phyloP scores from a whole-genome alignment of 352 stramenopile species.

The Vaucheria bursata region DNA sequence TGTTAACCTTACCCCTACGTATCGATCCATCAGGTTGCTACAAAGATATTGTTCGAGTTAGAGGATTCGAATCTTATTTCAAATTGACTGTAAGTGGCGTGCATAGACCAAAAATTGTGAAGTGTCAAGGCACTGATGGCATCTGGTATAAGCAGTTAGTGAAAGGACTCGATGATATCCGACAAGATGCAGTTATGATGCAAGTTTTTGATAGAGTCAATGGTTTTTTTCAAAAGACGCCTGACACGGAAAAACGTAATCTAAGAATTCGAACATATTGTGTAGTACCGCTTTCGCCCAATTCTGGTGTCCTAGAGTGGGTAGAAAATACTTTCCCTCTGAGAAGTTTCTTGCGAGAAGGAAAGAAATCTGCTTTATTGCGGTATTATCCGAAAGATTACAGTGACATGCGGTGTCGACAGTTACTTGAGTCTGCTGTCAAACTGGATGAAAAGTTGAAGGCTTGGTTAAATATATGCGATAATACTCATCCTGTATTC shows the following conservation, averaged over 20 bases:
- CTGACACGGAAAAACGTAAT: constrained; percentile 14
- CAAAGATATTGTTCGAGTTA: not conserved
- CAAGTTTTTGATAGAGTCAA: constrained; percentile 58
- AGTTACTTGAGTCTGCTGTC: constrained; percentile 61
- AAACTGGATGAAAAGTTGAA: constrained; percentile 58
- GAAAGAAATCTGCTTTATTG: constrained; percentile 66
- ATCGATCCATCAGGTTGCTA: not conserved
- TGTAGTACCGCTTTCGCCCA: constrained; percentile 55
- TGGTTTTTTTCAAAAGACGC: constrained; percentile 34
- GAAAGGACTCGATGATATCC: constrained; percentile 70
- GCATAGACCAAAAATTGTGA: constrained; percentile 92
- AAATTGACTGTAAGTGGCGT: constrained; percentile 83
- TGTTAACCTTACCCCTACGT: not conserved
- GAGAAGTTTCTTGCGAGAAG: constrained; percentile 73
- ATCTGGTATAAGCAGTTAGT: constrained; percentile 84
- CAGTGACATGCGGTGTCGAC: constrained; percentile 54
- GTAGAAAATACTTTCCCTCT: constrained; percentile 91
- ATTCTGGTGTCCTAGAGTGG: constrained; percentile 90
- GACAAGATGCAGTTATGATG: constrained; percentile 74
- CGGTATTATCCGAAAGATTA: constrained; percentile 89
- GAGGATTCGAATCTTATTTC: not conserved
- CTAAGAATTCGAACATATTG: constrained; percentile 91
- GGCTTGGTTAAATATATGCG: constrained; percentile 74
- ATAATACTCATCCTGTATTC: constrained; percentile 90
- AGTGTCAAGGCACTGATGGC: constrained; percentile 83